A percentile compares a stretch with the other conserved stretches of the same genome.
Conservation (phyloP, 2,329 filamentous ascomycete species). For the Talaromyces albobiverticillius region DNA sequence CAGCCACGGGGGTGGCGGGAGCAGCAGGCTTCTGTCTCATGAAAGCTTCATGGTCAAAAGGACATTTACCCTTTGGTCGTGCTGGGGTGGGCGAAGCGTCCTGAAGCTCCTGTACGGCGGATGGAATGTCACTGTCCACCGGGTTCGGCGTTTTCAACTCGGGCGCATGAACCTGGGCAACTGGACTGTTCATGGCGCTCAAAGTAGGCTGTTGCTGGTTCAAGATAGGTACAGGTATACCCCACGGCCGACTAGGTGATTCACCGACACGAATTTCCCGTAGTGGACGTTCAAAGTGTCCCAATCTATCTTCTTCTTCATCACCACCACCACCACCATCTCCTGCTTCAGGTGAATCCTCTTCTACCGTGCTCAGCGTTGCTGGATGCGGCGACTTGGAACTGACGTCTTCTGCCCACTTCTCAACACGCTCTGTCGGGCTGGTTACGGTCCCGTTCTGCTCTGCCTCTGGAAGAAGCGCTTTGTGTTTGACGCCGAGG, state of each 20-base stretch:
- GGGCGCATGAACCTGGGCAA: conserved; percentile 20
- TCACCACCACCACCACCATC: conserved; percentile 31
- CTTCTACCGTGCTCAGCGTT: conserved; percentile 38
- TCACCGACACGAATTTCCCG: conserved; percentile 92
- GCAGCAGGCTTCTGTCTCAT: conserved; percentile 5
- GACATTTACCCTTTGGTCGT: conserved; percentile 30
- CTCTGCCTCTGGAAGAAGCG: conserved; percentile 66
- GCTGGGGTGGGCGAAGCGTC: conserved; percentile 14
- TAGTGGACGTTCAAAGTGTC: conserved; percentile 78
- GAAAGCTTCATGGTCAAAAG: conserved; percentile 26
- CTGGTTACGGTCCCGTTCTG: conserved; percentile 34
- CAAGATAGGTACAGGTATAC: conserved; percentile 72
- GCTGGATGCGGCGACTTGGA: conserved; percentile 47
- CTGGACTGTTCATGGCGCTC: conserved; percentile 25
- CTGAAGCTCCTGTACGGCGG: conserved; percentile 15
- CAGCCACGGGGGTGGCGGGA: neutral
- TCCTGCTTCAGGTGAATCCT: conserved; percentile 21
- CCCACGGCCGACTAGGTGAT: conserved; percentile 90
- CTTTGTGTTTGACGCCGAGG: conserved; percentile 80
- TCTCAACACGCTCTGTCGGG: conserved; percentile 72
- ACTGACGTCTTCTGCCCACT: conserved; percentile 79
- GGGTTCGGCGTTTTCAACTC: conserved; percentile 16
- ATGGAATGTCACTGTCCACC: conserved; percentile 12
- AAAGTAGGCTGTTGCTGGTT: conserved; percentile 33
- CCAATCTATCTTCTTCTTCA: conserved; percentile 58